A percentile compares a stretch with the other conserved stretches of the same genome.
These are phyloP conservation scores for Leccinum fibrillosum DNA, from an alignment of 768 basidiomycete genomes.

Conservation along the genomic window DNA sequence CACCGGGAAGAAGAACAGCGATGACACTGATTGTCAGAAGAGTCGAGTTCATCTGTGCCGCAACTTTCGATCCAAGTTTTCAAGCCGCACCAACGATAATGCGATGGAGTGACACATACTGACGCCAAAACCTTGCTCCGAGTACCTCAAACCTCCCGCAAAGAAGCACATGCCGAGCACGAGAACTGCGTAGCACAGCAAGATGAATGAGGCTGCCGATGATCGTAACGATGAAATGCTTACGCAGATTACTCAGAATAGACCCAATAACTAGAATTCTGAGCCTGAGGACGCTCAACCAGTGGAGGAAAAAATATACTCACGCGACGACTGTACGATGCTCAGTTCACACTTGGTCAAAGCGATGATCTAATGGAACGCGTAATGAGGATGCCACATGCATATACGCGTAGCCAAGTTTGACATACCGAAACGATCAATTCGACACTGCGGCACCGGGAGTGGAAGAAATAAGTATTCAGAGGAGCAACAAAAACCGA, in stretches of 20 bases:
- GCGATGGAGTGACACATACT: constrained; percentile 41
- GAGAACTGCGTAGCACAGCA: constrained; percentile 47
- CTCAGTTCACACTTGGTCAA: constrained; percentile 77
- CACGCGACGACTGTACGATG: constrained; percentile 79
- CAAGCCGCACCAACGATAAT: neutral
- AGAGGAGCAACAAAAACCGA: neutral
- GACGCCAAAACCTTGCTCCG: constrained; percentile 73
- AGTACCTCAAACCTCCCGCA: constrained; percentile 72
- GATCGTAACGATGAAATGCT: constrained; percentile 15
- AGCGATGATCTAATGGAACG: constrained; percentile 60
- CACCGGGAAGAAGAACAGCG: constrained; percentile 74
- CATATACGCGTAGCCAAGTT: neutral
- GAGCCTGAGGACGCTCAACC: neutral
- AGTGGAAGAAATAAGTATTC: neutral
- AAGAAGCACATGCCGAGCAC: constrained; percentile 86
- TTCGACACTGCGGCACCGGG: constrained; percentile 38
- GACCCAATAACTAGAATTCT: constrained; percentile 67
- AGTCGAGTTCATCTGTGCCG: constrained; percentile 72
- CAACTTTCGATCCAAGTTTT: constrained; percentile 40
- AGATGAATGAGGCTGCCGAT: neutral
- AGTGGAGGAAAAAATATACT: constrained; percentile 21
- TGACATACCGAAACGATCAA: constrained; percentile 63
- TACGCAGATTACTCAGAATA: constrained; percentile 74
- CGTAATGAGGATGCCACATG: neutral
- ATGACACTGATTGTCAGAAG: constrained; percentile 74